Evolutionary conservation across 148 eudicot species (phyloP).

Genomic region (Spergularia bocconei): DNA sequence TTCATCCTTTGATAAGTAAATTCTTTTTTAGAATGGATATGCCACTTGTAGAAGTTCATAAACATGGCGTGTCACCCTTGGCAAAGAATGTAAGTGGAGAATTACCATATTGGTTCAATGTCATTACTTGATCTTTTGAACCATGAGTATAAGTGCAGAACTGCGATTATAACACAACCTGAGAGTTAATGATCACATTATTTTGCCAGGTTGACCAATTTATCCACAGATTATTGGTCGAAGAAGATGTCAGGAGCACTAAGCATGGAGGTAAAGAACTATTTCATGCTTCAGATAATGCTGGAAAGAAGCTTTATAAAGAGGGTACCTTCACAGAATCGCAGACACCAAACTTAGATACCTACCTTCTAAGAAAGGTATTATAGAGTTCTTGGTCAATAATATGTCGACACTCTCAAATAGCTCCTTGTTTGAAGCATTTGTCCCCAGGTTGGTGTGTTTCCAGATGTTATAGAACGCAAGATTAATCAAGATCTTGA

Average conservation of each 20-base stretch:
- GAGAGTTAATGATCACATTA: not conserved
- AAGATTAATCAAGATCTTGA: slow-evolving; percentile 67
- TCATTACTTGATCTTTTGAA: not conserved
- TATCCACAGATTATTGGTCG: slow-evolving; percentile 81
- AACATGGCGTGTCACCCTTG: slow-evolving; percentile 82
- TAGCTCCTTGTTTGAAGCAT: slow-evolving; percentile 19
- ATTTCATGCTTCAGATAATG: slow-evolving; percentile 61
- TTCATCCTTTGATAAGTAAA: not conserved
- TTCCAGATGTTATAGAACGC: slow-evolving; percentile 89
- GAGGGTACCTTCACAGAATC: slow-evolving; percentile 69
- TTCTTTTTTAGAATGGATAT: slow-evolving; percentile 72
- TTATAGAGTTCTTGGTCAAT: not conserved
- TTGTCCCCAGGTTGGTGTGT: slow-evolving; percentile 73
- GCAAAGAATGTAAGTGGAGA: slow-evolving; percentile 67
- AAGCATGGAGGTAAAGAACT: slow-evolving; percentile 43
- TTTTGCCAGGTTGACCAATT: slow-evolving; percentile 80
- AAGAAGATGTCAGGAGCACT: slow-evolving; percentile 63
- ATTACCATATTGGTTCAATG: slow-evolving; percentile 10
- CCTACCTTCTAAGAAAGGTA: slow-evolving; percentile 87
- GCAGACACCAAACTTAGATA: slow-evolving; percentile 53
- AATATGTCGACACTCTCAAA: slow-evolving; percentile 10
- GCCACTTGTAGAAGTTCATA: slow-evolving; percentile 89
- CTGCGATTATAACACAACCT: not conserved
- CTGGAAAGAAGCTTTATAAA: slow-evolving; percentile 59
- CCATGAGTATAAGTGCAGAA: not conserved